Base-by-base conservation (phyloP, 345 rosid species). In the Citrus reticulata region DNA sequence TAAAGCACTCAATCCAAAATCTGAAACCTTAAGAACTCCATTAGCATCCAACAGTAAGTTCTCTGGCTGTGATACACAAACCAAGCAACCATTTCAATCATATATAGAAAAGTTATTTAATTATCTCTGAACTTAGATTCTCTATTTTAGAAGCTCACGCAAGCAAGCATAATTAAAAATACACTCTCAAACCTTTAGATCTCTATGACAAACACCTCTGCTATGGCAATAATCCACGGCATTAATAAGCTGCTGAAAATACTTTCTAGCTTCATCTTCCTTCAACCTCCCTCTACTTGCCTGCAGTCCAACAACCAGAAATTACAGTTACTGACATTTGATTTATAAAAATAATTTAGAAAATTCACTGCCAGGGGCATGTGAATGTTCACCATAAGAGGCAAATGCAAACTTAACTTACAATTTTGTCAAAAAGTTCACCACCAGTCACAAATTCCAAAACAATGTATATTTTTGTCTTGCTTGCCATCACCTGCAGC, bases 181-280 rank as follows among this genome's bases (percentile, higher is more conserved):
- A 72, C 6, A 7, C 17, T 51, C 51, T 64, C 84, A 71, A 72
- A 92, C 99, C 98, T 94, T 96, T 49, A 97, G 88, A 80, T 94
- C 99, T 85, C 99, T 85, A 69, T 97, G 99, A 82, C 65, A 97
- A 78, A 94, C 99, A 35, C 99, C 93, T 86, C 98, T 88, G 84
- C 97, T 97, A 80, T 97, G 99, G 73, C 98, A 94, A 79, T 94
- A 97, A 83, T 97, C 99, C 19, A 97, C 98, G 25, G 98, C 98
- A 87, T 94, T 91, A 63, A 94, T 94, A 83, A 97, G 97, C 84
- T 94, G 98, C 78, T 97, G 99, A 73, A 97, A 97, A 66, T 92
- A 94, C 87, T 90, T 90, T 79, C 98, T 93, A 9, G 98, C 98
- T 84, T 93, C 98, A 73, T 93, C 98, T 86, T 97, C 99, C 85